Evolutionary conservation across 148 eudicot genomes (phyloP).

Genomic region (Fagopyrum tataricum): DNA sequence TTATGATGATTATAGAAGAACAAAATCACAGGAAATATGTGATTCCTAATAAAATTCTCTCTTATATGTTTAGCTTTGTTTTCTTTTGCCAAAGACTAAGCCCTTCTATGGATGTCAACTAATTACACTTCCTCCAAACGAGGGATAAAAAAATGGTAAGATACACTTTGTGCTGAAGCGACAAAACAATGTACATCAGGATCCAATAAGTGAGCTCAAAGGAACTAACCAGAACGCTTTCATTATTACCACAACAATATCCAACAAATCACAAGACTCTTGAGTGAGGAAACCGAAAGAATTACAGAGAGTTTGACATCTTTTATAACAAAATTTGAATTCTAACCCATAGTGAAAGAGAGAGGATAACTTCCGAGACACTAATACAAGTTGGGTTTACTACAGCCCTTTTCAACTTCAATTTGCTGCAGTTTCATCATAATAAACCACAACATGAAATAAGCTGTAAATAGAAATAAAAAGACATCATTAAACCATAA

Average conservation of each 20-base stretch:
- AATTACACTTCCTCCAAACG: no score
- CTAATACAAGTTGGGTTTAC: constrained; percentile 54
- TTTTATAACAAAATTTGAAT: constrained; percentile 31
- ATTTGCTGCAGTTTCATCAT: no score
- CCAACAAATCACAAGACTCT: constrained; percentile 7
- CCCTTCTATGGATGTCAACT: not conserved
- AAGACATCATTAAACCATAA: no score
- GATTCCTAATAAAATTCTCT: not conserved
- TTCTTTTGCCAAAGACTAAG: not conserved
- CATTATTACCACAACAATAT: constrained; percentile 6
- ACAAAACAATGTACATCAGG: not conserved
- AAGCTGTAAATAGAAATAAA: no score
- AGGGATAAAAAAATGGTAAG: no score
- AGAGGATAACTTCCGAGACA: constrained; percentile 41
- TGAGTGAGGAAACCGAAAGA: constrained; percentile 6
- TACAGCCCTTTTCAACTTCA: constrained; percentile 23
- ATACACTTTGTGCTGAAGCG: no score
- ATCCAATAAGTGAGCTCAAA: not conserved
- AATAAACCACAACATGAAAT: no score
- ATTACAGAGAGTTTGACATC: constrained; percentile 15
- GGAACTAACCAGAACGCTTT: not conserved
- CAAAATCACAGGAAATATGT: constrained; percentile 3
- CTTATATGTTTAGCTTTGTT: no score
- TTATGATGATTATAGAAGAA: constrained; percentile 3
- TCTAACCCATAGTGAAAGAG: constrained; percentile 23